Conservation (phyloP, 768 basidiomycete species). For the Coprinopsis sp. region DNA sequence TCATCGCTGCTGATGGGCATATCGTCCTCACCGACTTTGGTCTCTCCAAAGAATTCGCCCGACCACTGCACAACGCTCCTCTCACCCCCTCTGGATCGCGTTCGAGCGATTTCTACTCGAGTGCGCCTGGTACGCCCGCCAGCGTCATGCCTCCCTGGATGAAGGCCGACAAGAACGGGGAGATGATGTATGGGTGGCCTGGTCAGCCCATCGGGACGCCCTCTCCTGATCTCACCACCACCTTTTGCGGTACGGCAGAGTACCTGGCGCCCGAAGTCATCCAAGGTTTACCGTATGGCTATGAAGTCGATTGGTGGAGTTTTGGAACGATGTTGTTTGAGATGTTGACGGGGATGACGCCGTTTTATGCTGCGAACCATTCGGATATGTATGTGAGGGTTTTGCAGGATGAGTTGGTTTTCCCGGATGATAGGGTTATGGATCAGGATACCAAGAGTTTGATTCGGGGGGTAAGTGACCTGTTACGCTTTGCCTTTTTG, state of each 20-base stretch:
- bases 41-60: constrained; percentile 85
- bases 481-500: constrained; percentile 5
- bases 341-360: constrained; percentile 93
- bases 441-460: constrained; percentile 94
- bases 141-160: constrained; percentile 72
- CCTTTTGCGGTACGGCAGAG: constrained; percentile 95
- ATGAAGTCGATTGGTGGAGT: constrained; percentile 98
- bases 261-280: constrained; percentile 97
- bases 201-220: constrained; percentile 42
- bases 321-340: constrained; percentile 98
- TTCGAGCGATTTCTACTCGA: constrained; percentile 51
- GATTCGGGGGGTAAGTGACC: constrained; percentile 79
- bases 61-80: constrained; percentile 29
- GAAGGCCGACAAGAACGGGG: constrained; percentile 55
- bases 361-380: constrained; percentile 90
- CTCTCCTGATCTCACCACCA: constrained; percentile 69
- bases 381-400: constrained; percentile 94
- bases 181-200: constrained; percentile 54
- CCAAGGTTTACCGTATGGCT: constrained; percentile 83
- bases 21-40: constrained; percentile 98
- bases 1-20: constrained; percentile 91
- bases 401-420: constrained; percentile 82
- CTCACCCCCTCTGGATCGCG: constrained; percentile 50
- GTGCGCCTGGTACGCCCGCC: constrained; percentile 40
- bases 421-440: constrained; percentile 88